Base-by-base conservation (phyloP, 2,329 filamentous ascomycete genomes). In the Penicillium sp. region DNA sequence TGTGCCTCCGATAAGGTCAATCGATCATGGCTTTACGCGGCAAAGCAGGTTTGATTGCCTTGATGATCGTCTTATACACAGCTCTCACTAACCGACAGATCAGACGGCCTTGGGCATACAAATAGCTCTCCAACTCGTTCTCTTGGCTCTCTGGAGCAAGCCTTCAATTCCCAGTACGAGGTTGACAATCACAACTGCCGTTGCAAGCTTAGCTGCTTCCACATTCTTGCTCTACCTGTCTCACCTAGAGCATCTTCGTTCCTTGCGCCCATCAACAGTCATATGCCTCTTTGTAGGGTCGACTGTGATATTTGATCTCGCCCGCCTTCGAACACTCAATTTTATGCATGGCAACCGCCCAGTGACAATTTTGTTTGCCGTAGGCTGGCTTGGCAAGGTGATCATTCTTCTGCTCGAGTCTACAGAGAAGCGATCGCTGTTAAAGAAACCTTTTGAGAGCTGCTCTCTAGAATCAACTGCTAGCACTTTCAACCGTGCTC, bases 381-480 rank as follows among this genome's bases (percentile, higher is more conserved):
- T 58, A 13, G 35, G 54, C 12, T 63, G 55, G 19, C 75, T 69
- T 2, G 62, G 80, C 38, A 83, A 83, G 57, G 19, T 77, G 6
- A 64, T 78, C n/a, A 62, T 82, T 4, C 68, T 82, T 3, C 67
- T 78, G 9, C 71, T 81, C 1, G 83, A 84, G 68, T 73, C 76
- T 19, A 72, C 68, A 38, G 75, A 78, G n/a, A 85, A 84, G 63
- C 65, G 72, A 44, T 61, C 50, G 9, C 55, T 63, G 30, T 64
- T 72, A 4, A 65, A 64, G 35, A 62, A 56, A 5, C 37, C n/a
- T 19, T 68, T 61, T 19, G 49, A 54, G 6, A 49, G 61, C 22
- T 58, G 49, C 33, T 37, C 72, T 1, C 60, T 68, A 10, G 72
- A 75, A 53, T 58, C 66, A 1, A 69, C 66, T 2, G 65, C 67